Percentiles rank a stretch among this genome's conserved stretches.
phyloP scores from a whole-genome alignment of 352 stramenopile genomes.

The Phytophthora multivora region DNA sequence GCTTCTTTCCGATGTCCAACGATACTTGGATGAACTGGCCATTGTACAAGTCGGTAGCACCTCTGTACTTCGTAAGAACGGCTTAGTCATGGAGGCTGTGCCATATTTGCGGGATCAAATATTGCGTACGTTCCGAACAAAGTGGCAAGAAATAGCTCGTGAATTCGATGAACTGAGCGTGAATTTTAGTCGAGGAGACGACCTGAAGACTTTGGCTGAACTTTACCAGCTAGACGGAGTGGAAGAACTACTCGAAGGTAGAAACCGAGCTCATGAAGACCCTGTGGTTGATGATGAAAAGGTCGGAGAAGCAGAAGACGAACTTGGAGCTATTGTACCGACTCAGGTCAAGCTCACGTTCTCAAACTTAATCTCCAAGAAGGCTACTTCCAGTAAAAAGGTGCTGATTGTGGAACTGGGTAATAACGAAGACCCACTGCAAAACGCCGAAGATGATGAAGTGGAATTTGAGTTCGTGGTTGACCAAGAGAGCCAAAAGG shows the following conservation, averaged over 20 bases:
- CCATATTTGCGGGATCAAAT: slow-evolving; percentile 69
- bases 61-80: slow-evolving; percentile 39
- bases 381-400: slow-evolving; percentile 32
- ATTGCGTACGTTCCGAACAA: slow-evolving; percentile 43
- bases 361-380: slow-evolving; percentile 22
- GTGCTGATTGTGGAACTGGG: slow-evolving; percentile 70
- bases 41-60: slow-evolving; percentile 84
- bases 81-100: slow-evolving; percentile 82
- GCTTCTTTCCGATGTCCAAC: slow-evolving; percentile 92
- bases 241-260: slow-evolving; percentile 70
- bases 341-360: slow-evolving; percentile 52
- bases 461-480: slow-evolving; percentile 52
- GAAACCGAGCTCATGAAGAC: slow-evolving; percentile 3
- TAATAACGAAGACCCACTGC: slow-evolving; percentile 30
- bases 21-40: slow-evolving; percentile 95
- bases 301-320: slow-evolving; percentile 8
- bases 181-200: slow-evolving; percentile 53
- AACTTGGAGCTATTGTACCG: slow-evolving; percentile 22
- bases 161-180: slow-evolving; percentile 54
- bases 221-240: slow-evolving; percentile 84
- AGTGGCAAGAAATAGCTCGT: slow-evolving; percentile 45
- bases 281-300: slow-evolving; percentile 7
- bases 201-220: slow-evolving; percentile 70
- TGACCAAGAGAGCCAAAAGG: slow-evolving; percentile 48
- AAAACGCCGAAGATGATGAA: not conserved